phyloP scores from a whole-genome alignment of 1,284 basidiomycete species.

The Ganoderma lucidum region DNA sequence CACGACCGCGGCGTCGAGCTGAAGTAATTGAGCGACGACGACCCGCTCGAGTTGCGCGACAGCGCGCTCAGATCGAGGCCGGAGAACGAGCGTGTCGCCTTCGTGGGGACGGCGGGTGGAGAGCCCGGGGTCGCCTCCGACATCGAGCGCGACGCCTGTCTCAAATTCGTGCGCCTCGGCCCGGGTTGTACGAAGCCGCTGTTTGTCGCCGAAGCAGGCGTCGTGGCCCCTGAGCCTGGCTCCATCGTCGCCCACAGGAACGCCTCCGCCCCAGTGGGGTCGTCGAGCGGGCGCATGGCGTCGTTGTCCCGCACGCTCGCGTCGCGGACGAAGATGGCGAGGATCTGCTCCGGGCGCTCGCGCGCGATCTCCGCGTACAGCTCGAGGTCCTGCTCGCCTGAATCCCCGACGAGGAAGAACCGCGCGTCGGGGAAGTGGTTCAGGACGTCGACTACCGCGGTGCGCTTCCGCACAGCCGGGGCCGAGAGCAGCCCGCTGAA shows the following conservation, averaged over 20 bases:
- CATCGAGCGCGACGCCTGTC: constrained; percentile 25
- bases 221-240: neutral
- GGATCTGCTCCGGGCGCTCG: constrained; percentile 71
- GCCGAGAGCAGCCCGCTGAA: constrained; percentile 80
- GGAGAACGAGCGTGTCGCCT: constrained; percentile 27
- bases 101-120: constrained; percentile 17
- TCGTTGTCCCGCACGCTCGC: constrained; percentile 52
- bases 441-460: constrained; percentile 81
- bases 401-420: constrained; percentile 89
- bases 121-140: constrained; percentile 27
- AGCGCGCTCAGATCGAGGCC: neutral
- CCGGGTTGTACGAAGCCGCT: constrained; percentile 3
- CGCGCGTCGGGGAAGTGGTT: constrained; percentile 75
- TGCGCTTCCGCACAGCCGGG: constrained; percentile 82
- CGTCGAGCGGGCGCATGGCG: constrained; percentile 47
- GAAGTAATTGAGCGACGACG: constrained; percentile 29
- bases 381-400: constrained; percentile 90
- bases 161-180: constrained; percentile 8
- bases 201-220: constrained; percentile 15
- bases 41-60: constrained; percentile 14
- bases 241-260: constrained; percentile 24
- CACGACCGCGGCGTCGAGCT: constrained; percentile 25
- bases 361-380: constrained; percentile 78
- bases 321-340: constrained; percentile 83
- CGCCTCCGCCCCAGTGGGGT: constrained; percentile 61